Evolutionary conservation across 2,329 filamentous ascomycete species (phyloP).

Genomic region (Diaporthe eres): DNA sequence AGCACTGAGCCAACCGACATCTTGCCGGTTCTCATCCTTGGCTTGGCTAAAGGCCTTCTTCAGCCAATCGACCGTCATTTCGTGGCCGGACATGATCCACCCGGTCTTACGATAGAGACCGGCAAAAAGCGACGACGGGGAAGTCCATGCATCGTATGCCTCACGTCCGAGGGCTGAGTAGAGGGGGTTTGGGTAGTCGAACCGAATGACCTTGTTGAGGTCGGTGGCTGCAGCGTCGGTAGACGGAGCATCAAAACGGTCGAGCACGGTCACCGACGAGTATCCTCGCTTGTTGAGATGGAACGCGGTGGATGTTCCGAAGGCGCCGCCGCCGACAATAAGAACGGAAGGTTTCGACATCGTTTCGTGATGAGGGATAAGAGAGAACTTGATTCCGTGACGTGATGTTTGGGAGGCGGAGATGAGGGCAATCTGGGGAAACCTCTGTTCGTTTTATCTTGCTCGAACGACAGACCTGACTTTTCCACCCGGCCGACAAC

Average conservation of each 20-base stretch:
- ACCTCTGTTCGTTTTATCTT: not conserved
- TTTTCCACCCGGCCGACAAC: not conserved
- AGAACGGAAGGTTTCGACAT: constrained; percentile 21
- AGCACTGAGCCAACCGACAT: constrained; percentile 47
- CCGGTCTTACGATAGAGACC: constrained; percentile 51
- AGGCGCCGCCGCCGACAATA: constrained; percentile 25
- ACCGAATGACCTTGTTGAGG: constrained; percentile 56
- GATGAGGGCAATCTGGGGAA: too few species aligned
- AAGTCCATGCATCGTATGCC: constrained; percentile 49
- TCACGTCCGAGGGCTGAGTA: constrained; percentile 51
- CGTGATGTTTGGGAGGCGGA: too few species aligned
- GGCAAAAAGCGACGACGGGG: constrained; percentile 47
- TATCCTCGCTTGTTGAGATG: constrained; percentile 40
- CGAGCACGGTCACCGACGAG: constrained; percentile 46
- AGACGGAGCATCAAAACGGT: constrained; percentile 47
- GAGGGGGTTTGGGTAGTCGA: constrained; percentile 51
- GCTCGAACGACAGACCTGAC: not conserved
- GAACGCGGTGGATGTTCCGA: constrained; percentile 22
- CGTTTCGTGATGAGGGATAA: too few species aligned
- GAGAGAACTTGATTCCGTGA: too few species aligned
- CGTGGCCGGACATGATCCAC: constrained; percentile 49
- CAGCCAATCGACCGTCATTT: constrained; percentile 49
- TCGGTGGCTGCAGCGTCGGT: constrained; percentile 50
- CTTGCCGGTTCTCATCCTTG: constrained; percentile 44
- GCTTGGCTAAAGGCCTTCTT: constrained; percentile 48